Percentiles rank a stretch among this genome's conserved stretches.
Evolutionary conservation across 2,329 filamentous ascomycete genomes (phyloP).

Genomic region (Alternaria solani): DNA sequence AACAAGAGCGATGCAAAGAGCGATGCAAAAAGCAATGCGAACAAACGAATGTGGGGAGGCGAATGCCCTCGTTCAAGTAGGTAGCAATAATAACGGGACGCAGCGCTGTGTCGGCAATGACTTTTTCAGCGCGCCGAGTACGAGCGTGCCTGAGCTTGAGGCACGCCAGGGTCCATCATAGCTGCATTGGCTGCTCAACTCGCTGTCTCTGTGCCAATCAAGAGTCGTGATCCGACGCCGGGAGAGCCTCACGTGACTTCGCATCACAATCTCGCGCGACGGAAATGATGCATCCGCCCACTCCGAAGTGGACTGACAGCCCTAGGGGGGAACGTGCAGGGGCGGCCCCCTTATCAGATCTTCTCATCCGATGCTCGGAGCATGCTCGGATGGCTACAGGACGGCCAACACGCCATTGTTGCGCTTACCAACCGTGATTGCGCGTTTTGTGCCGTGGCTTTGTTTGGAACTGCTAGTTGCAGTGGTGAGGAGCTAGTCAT

Average conservation of each 20-base stretch:
- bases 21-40: background rate
- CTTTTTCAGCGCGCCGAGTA: slow-evolving; percentile 18
- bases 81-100: slow-evolving; percentile 12
- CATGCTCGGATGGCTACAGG: slow-evolving; percentile 16
- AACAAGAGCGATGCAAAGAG: background rate
- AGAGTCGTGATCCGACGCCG: background rate
- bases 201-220: slow-evolving; percentile 16
- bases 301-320: slow-evolving; percentile 25
- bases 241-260: slow-evolving; percentile 7
- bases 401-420: slow-evolving; percentile 19
- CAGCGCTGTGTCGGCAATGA: slow-evolving; percentile 18
- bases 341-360: slow-evolving; percentile 21
- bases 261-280: slow-evolving; percentile 11
- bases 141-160: background rate
- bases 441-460: background rate
- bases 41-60: slow-evolving; percentile 13
- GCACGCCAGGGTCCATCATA: slow-evolving; percentile 4
- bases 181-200: slow-evolving; percentile 3
- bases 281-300: slow-evolving; percentile 16
- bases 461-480: background rate
- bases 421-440: slow-evolving; percentile 2
- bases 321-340: background rate
- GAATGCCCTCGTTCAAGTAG: slow-evolving; percentile 15
- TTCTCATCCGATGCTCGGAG: slow-evolving; percentile 22
- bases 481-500: background rate